Base-by-base conservation (phyloP, 257 asterid genomes). In the Leptodermis oblonga region DNA sequence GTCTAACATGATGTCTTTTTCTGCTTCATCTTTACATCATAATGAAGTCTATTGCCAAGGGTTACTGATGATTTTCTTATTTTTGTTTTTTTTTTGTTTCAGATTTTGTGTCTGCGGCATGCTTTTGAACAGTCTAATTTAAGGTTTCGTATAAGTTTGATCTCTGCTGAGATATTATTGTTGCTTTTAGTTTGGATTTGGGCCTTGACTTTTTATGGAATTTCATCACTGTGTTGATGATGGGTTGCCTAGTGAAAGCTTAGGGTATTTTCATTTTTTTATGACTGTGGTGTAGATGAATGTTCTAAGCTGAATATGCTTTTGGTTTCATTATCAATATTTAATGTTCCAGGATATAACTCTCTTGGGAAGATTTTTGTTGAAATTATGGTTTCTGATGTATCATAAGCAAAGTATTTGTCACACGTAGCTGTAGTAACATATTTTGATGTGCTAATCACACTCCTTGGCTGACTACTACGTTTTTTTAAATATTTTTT, bases 351-450 rank as follows among this genome's bases (percentile, higher is more conserved):
- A 22, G 76, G 45, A 20, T 30, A n/a, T 11, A 22, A 28, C 45
- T 63, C 31, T 9, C 11, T 7, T 43, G 41, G 60, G 12, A 73
- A 65, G 72, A 42, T 73, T 39, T 65, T 41, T 73, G 72, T 73
- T 51, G 20, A 39, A 54, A 18, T 34, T 23, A 42, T 43, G 30
- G 71, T 72, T 65, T 53, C 53, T 53, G n/a, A n/a, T 15, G 37
- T 48, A n/a, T 33, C 41, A 20, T 64, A 1, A 42, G 31, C 41
- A 54, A 48, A 31, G 26, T 53, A n/a, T 17, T 15, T 42, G 68
- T 62, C 33, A 39, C 34, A 5, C 56, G 53, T 49, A 39, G 5
- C 56, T 59, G 30, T 11, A 3, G 3, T 73, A 43, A 28, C 9
- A 30, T 55, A 28, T 46, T 68, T 48, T 12, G 22, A 31, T 22